Conservation (phyloP, 2,329 filamentous ascomycete genomes). For the Lachnellula suecica region DNA sequence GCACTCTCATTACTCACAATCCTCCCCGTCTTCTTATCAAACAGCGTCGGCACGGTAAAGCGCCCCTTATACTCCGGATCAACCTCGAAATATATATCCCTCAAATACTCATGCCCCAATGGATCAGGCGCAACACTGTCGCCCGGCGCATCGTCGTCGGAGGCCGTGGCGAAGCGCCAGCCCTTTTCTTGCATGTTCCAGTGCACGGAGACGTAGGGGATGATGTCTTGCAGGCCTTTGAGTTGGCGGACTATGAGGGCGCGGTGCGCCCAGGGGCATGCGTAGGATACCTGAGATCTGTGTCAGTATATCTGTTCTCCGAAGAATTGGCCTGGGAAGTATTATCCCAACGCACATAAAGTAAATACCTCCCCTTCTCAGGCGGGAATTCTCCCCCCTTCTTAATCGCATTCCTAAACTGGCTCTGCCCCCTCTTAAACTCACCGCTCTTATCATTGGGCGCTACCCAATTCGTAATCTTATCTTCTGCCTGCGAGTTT, state of each 20-base stretch:
- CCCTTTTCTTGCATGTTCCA: conserved; percentile 69
- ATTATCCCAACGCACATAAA: too few relatives aligned
- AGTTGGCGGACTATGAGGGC: conserved; percentile 84
- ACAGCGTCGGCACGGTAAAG: conserved; percentile 69
- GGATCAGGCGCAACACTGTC: conserved; percentile 65
- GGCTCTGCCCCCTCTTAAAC: conserved; percentile 85
- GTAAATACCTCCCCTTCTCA: conserved; percentile 89
- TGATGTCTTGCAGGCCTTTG: conserved; percentile 86
- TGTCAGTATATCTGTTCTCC: too few relatives aligned
- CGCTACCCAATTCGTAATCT: conserved; percentile 83
- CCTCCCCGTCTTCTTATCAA: conserved; percentile 61
- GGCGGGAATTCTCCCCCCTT: conserved; percentile 63
- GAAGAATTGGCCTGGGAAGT: too few relatives aligned
- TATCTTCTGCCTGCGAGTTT: conserved; percentile 30
- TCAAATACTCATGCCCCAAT: conserved; percentile 60
- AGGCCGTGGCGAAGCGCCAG: conserved; percentile 63
- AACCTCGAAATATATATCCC: conserved; percentile 65
- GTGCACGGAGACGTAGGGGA: conserved; percentile 46
- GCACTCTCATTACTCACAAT: conserved; percentile 83
- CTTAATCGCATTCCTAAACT: conserved; percentile 72
- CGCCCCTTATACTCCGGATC: conserved; percentile 65
- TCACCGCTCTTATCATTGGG: conserved; percentile 78
- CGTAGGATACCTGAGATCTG: conserved; percentile 38
- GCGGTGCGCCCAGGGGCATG: conserved; percentile 74
- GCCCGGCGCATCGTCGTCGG: conserved; percentile 55